phyloP scores from a whole-genome alignment of 2,329 filamentous ascomycete species.

The Penicillium sp. region DNA sequence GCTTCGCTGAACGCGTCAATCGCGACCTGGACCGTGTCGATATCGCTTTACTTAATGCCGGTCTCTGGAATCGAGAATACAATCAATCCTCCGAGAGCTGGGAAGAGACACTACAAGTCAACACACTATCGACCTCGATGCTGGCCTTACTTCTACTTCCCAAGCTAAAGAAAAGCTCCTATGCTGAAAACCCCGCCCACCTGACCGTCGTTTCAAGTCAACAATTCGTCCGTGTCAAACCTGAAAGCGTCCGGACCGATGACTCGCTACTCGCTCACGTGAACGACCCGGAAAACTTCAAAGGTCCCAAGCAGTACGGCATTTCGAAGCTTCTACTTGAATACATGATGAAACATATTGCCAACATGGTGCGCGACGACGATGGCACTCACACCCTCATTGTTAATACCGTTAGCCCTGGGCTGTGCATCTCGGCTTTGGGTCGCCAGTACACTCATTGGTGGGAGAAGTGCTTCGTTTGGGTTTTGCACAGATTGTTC shows the following conservation, averaged over 20 bases:
- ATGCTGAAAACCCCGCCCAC: conserved; percentile 34
- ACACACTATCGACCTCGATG: conserved; percentile 56
- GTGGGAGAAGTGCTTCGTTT: conserved; percentile 34
- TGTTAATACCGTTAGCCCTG: conserved; percentile 47
- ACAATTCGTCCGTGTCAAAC: conserved; percentile 34
- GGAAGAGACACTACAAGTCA: conserved; percentile 57
- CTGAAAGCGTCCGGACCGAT: conserved; percentile 31
- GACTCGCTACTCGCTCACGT: conserved; percentile 34
- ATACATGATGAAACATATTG: conserved; percentile 41
- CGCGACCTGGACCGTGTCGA: conserved; percentile 42
- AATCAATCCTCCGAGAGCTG: conserved; percentile 43
- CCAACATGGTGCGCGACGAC: conserved; percentile 27
- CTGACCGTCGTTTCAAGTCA: conserved; percentile 48
- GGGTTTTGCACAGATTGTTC: conserved; percentile 38
- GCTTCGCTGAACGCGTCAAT: conserved; percentile 41
- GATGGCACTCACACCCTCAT: conserved; percentile 41
- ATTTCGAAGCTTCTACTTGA: conserved; percentile 45
- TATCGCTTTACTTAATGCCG: conserved; percentile 47
- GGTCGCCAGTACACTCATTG: conserved; percentile 40
- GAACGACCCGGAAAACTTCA: conserved; percentile 31
- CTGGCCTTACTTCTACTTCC: conserved; percentile 54
- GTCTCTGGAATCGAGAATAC: conserved; percentile 42
- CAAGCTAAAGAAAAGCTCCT: conserved; percentile 40
- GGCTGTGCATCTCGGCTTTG: conserved; percentile 43
- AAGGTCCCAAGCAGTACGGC: conserved; percentile 37